Base-by-base conservation (phyloP, 495 filamentous ascomycete species). In the Entonaema liquescens region DNA sequence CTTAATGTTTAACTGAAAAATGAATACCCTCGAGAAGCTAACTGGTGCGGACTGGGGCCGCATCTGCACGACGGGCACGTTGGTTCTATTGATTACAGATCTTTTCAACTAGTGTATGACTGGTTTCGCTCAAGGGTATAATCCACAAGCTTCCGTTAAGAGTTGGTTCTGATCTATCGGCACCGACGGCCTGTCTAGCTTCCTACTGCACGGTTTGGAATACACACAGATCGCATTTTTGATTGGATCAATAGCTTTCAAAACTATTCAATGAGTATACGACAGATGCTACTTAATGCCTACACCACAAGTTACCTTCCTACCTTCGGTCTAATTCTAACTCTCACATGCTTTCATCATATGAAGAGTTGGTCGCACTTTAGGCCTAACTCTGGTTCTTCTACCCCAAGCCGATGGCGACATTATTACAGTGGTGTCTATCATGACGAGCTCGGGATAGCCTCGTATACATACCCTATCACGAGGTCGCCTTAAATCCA, bases 21-120 rank as follows among this genome's bases (percentile, higher is more conserved):
- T 61, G 58, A 35, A 61, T 56, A 68, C 8, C 65, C 59, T 40
- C 58, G 36, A 56, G 50, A 57, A 21, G 19, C 9, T 35, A 17
- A 25, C 17, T 44, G 17, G 17, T 44, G 40, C 40, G 40, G 40
- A 44, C 40, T 44, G 42, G 42, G 42, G 19, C 42, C 42, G 42
- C 42, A 47, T 9, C 2, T 12, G 6, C 19, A 1, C 42, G 15
- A 15, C n/a, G 15, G 13, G 5, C 36, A 5, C 13, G 17, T 47
- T 47, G 2, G 7, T 47, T 47, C 42, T 19, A 23, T 1, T 19
- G 17, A 33, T 33, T 33, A 33, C 5, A 33, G 42, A 47, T 11
- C 11, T n/a, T n/a, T n/a, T n/a, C n/a, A n/a, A n/a, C n/a, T n/a
- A n/a, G n/a, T n/a, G n/a, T n/a, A 23, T 23, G 2, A 23, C 19